These are phyloP conservation scores for Lathyrus tuberosus DNA, from an alignment of 306 rosid genomes.

Conservation along the genomic window DNA sequence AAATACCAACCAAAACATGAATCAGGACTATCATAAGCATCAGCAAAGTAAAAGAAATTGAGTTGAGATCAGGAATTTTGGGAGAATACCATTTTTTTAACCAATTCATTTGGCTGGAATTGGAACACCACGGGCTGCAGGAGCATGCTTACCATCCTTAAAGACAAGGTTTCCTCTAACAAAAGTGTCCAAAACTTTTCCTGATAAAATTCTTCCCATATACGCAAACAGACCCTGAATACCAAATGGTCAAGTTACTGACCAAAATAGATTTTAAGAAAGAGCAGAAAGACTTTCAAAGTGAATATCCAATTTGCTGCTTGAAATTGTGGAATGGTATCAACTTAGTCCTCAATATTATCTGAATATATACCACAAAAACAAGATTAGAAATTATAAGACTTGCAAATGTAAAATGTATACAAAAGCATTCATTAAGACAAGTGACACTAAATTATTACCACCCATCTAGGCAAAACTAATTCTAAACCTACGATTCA, in stretches of 20 bases:
- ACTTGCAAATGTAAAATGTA: slow-evolving; percentile 35
- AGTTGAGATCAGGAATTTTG: slow-evolving; percentile 7
- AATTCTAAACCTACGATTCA: slow-evolving; percentile 62
- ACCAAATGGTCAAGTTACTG: too few species aligned
- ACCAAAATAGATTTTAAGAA: neutral
- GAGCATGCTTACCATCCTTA: slow-evolving; percentile 73
- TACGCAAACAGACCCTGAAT: slow-evolving; percentile 77
- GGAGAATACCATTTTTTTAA: slow-evolving; percentile 29
- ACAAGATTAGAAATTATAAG: slow-evolving; percentile 18
- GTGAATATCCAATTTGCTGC: too few species aligned
- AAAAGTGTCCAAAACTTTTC: slow-evolving; percentile 81
- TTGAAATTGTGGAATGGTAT: too few species aligned
- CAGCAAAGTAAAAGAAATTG: neutral
- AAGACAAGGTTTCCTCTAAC: slow-evolving; percentile 90
- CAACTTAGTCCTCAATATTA: too few species aligned
- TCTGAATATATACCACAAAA: slow-evolving; percentile 5
- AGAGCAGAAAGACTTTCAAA: too few species aligned
- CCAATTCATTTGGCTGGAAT: slow-evolving; percentile 62
- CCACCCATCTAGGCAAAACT: slow-evolving; percentile 46
- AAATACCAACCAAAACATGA: slow-evolving; percentile 7
- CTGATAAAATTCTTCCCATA: slow-evolving; percentile 75
- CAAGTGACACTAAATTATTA: slow-evolving; percentile 44
- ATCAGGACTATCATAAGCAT: slow-evolving; percentile 16
- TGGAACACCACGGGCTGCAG: slow-evolving; percentile 69
- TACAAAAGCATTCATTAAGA: slow-evolving; percentile 35